phyloP scores from a whole-genome alignment of 2,329 filamentous ascomycete genomes.

The Aureobasidium sp. region DNA sequence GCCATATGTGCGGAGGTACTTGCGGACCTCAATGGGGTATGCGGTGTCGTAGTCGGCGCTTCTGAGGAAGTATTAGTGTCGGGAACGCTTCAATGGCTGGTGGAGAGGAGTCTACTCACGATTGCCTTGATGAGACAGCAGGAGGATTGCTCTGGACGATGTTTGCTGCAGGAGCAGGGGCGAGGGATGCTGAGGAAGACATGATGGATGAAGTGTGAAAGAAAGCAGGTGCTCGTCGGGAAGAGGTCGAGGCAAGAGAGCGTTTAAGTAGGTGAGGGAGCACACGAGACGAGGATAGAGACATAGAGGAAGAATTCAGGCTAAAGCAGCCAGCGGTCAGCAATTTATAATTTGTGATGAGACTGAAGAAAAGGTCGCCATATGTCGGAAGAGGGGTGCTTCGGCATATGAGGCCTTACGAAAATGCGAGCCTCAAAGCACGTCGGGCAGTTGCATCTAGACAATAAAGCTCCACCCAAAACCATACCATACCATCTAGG shows the following conservation, averaged over 20 bases:
- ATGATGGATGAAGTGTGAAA: conserved; percentile 14
- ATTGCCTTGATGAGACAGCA: conserved; percentile 22
- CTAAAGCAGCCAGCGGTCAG: conserved; percentile 8
- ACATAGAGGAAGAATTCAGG: conserved; percentile 10
- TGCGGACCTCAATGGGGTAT: conserved; percentile 40
- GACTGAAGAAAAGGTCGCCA: not conserved
- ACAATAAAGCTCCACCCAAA: conserved; percentile 1
- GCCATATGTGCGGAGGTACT: conserved; percentile 44
- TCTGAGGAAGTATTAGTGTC: conserved; percentile 18
- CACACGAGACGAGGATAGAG: conserved; percentile 2
- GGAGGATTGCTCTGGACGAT: conserved; percentile 27
- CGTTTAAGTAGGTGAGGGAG: conserved; percentile 6
- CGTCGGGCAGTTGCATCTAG: not conserved
- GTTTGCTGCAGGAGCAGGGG: conserved; percentile 15
- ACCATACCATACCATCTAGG: not conserved
- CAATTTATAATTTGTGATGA: conserved; percentile 4
- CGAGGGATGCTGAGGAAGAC: conserved; percentile 28
- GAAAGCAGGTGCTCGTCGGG: not conserved
- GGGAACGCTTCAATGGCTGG: conserved; percentile 11
- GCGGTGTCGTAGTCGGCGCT: conserved; percentile 43
- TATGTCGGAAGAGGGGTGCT: not conserved
- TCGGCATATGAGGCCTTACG: conserved; percentile 5
- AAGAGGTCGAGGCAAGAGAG: not conserved
- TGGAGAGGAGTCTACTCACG: conserved; percentile 15
- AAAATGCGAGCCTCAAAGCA: conserved; percentile 1